A percentile compares a stretch with the other conserved stretches of the same genome.
phyloP scores from a whole-genome alignment of 257 asterid genomes.

The Vinca minor region DNA sequence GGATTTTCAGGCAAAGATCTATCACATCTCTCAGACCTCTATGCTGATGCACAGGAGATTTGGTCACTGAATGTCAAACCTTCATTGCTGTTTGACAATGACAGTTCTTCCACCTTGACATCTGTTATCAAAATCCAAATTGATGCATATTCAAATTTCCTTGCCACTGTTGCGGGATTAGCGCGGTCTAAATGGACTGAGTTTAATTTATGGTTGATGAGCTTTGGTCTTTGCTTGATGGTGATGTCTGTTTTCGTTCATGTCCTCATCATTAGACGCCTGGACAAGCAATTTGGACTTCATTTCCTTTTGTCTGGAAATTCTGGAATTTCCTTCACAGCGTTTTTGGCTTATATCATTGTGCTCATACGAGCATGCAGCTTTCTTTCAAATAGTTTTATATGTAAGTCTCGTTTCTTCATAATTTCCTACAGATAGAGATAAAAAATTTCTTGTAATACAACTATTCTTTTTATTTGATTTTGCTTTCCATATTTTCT shows the following conservation, averaged over 20 bases:
- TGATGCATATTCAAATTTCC: constrained; percentile 60
- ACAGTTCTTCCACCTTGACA: constrained; percentile 27
- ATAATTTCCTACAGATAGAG: constrained; percentile 9
- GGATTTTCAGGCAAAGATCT: constrained; percentile 88
- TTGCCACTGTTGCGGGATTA: constrained; percentile 70
- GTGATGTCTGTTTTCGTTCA: constrained; percentile 55
- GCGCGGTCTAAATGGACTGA: constrained; percentile 99
- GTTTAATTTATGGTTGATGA: constrained; percentile 78
- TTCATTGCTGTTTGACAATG: constrained; percentile 24
- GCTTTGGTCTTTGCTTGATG: constrained; percentile 67
- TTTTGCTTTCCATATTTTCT: constrained; percentile 20
- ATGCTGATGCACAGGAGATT: constrained; percentile 61
- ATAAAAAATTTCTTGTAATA: constrained; percentile 3
- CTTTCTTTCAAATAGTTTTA: constrained; percentile 88
- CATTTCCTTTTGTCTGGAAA: constrained; percentile 30
- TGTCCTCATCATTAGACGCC: constrained; percentile 41
- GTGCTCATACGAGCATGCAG: constrained; percentile 82
- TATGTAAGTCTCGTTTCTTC: constrained; percentile 47
- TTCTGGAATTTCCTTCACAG: constrained; percentile 32
- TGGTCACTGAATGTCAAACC: constrained; percentile 52
- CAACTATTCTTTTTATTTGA: constrained; percentile 12
- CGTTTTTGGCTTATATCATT: constrained; percentile 40
- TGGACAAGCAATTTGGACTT: constrained; percentile 44
- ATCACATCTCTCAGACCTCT: constrained; percentile 53
- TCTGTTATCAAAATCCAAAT: constrained; percentile 45